These are phyloP conservation scores for Cladochytrium replicatum DNA, from an alignment of 192 early-diverging fungal genomes.

Conservation along the genomic window DNA sequence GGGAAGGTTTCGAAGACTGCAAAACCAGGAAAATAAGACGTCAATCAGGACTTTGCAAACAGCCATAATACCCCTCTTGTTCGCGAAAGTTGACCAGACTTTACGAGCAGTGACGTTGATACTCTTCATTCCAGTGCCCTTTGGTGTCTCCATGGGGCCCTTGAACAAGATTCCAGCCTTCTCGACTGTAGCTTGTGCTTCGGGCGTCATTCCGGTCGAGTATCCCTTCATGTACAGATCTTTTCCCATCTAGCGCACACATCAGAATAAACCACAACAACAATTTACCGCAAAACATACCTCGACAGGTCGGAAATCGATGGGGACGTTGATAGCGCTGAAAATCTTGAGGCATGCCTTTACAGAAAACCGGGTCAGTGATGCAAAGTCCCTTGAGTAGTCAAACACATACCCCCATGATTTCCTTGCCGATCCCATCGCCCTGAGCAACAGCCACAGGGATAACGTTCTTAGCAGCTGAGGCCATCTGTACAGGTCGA, in stretches of 20 bases:
- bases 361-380: too few relatives aligned
- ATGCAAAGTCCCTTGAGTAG: too few relatives aligned
- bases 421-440: slow-evolving; percentile 89
- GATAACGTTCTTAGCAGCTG: too few relatives aligned
- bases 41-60: too few relatives aligned
- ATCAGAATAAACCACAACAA: too few relatives aligned
- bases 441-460: slow-evolving; percentile 30
- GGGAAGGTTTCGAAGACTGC: slow-evolving; percentile 45
- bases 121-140: slow-evolving; percentile 17
- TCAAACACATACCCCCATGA: too few relatives aligned
- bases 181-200: slow-evolving; percentile 15
- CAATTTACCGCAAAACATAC: too few relatives aligned
- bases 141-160: slow-evolving; percentile 20
- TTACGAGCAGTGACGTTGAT: slow-evolving; percentile 20
- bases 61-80: too few relatives aligned
- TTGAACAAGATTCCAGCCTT: slow-evolving; percentile 12
- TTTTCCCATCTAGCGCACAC: slow-evolving; percentile 19
- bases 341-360: slow-evolving; percentile 75
- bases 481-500: too few relatives aligned
- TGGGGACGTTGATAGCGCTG: slow-evolving; percentile 58
- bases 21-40: too few relatives aligned
- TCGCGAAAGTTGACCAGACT: slow-evolving; percentile 13
- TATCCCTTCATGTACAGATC: slow-evolving; percentile 10
- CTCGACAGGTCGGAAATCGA: slow-evolving; percentile 12
- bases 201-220: slow-evolving; percentile 15